A percentile compares a stretch with the other conserved stretches of the same genome.
Evolutionary conservation across 148 eudicot genomes (phyloP).

Genomic region (Rheum nobile): DNA sequence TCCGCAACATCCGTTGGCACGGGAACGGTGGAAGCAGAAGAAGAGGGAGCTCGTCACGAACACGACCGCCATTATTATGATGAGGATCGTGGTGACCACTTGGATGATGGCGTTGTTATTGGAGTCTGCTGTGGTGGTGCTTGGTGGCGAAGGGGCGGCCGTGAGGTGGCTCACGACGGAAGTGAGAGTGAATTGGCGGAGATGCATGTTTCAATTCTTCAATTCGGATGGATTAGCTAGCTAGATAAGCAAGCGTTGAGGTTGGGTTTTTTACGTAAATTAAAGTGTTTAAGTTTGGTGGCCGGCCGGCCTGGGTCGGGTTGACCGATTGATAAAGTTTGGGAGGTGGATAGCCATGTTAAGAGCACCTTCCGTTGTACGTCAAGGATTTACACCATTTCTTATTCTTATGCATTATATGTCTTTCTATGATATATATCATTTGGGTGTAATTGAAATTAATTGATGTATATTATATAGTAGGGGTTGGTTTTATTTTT

Average conservation of each 20-base stretch:
- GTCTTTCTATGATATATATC: neutral
- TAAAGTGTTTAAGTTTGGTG: neutral
- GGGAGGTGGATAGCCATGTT: constrained; percentile 3
- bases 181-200: neutral
- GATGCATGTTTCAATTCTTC: neutral
- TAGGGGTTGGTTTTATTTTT: too few relatives aligned
- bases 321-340: neutral
- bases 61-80: neutral
- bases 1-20: neutral
- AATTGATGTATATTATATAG: too few relatives aligned
- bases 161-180: neutral
- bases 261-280: neutral
- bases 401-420: neutral
- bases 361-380: neutral
- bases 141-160: neutral
- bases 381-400: neutral
- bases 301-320: neutral
- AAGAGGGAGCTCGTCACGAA: neutral
- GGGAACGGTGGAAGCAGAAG: neutral
- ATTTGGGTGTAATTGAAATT: neutral
- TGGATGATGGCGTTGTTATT: neutral
- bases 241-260: neutral
- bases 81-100: neutral
- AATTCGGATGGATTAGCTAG: neutral
- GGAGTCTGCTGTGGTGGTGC: neutral